Percentiles rank a stretch among this genome's conserved stretches.
These are phyloP conservation scores for Starmerella etchellsii DNA, from an alignment of 805 yeast genomes.

Conservation along the genomic window DNA sequence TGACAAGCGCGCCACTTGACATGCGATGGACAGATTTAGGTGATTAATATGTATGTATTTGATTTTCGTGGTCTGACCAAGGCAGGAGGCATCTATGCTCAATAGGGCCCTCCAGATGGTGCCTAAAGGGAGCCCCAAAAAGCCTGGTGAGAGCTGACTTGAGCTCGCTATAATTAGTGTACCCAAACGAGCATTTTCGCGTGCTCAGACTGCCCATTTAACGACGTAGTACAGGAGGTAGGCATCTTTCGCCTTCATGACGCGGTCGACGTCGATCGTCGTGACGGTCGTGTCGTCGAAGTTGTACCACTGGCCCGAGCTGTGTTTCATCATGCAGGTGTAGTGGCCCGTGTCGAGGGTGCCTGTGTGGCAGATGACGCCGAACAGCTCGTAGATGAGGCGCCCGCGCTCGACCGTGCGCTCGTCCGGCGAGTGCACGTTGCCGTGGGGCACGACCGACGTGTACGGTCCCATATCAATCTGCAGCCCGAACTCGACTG, in stretches of 20 bases:
- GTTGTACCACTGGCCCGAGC: slow-evolving; percentile 51
- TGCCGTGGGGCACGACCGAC: slow-evolving; percentile 1
- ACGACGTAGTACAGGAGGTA: slow-evolving; percentile 47
- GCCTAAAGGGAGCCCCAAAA: too few species aligned
- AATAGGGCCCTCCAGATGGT: too few species aligned
- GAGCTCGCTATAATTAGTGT: too few species aligned
- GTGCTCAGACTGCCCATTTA: slow-evolving; percentile 23
- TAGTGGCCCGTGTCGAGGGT: slow-evolving; percentile 95
- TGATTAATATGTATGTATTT: too few species aligned
- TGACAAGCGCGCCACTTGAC: too few species aligned
- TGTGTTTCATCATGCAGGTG: slow-evolving; percentile 53
- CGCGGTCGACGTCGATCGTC: slow-evolving; percentile 49
- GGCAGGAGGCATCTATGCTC: too few species aligned
- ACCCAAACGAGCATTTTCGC: too few species aligned
- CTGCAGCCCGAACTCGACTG: slow-evolving; percentile 57
- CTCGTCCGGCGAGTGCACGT: not conserved
- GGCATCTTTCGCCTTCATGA: slow-evolving; percentile 51
- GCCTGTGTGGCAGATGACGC: slow-evolving; percentile 80
- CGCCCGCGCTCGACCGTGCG: not conserved
- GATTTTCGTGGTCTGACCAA: too few species aligned
- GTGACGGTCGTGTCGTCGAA: slow-evolving; percentile 84
- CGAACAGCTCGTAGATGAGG: slow-evolving; percentile 68
- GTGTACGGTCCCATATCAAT: slow-evolving; percentile 57
- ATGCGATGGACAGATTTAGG: too few species aligned
- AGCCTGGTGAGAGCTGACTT: too few species aligned